Conservation (phyloP, 805 yeast genomes). For the Blastobotrys robertii region DNA sequence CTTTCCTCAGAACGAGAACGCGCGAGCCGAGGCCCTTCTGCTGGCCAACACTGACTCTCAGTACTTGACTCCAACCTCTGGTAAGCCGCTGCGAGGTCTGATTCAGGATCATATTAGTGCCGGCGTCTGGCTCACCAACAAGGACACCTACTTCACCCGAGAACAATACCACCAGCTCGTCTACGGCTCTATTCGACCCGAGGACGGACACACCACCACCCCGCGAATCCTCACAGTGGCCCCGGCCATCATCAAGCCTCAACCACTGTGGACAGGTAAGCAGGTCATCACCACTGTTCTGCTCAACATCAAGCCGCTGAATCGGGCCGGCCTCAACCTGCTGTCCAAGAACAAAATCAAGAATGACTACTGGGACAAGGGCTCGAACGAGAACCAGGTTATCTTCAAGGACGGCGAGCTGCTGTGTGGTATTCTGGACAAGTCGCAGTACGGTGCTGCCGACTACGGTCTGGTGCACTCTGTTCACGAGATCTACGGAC, state of each 20-base stretch:
- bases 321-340: slow-evolving; percentile 87
- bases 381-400: slow-evolving; percentile 78
- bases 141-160: slow-evolving; percentile 83
- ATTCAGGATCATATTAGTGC: slow-evolving; percentile 99
- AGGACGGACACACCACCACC: slow-evolving; percentile 80
- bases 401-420: slow-evolving; percentile 80
- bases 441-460: slow-evolving; percentile 97
- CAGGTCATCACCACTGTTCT: slow-evolving; percentile 90
- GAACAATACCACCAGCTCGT: slow-evolving; percentile 89
- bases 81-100: slow-evolving; percentile 95
- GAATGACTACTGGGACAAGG: slow-evolving; percentile 88
- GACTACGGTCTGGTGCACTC: slow-evolving; percentile 96
- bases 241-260: slow-evolving; percentile 82
- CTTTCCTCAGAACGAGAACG: slow-evolving; percentile 96
- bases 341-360: slow-evolving; percentile 79
- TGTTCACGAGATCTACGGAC: slow-evolving; percentile 90
- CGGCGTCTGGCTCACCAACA: slow-evolving; percentile 95
- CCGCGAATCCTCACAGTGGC: slow-evolving; percentile 63
- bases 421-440: slow-evolving; percentile 87
- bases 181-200: slow-evolving; percentile 92
- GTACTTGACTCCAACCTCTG: slow-evolving; percentile 96
- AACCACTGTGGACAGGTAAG: slow-evolving; percentile 95
- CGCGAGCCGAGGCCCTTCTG: slow-evolving; percentile 90
- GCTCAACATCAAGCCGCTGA: slow-evolving; percentile 75
- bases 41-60: slow-evolving; percentile 97